Base-by-base conservation (phyloP, 805 yeast genomes). In the Zygotorulaspora florentina region DNA sequence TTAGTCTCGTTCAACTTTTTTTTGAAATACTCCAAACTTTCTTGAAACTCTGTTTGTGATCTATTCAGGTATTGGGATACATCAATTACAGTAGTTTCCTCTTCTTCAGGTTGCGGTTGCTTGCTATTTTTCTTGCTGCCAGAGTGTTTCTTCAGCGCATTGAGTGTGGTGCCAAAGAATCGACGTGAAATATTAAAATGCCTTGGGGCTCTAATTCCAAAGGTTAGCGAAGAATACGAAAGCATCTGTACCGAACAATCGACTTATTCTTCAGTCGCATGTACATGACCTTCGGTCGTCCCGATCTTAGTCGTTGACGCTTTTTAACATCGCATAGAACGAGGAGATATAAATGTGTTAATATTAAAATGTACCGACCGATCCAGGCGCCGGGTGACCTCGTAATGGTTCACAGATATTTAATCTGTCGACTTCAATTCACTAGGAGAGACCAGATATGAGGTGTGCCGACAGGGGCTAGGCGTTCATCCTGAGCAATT, bases 1-100 rank as follows among this genome's bases (percentile, higher is more conserved):
- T 80, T 85, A 37, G 80, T 68, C 50, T 83, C 88, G 39, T 75
- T 75, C 27, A 84, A 68, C 47, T 74, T 75, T 50, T 77, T 79
- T 41, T 74, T 68, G 59, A 81, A 84, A 33, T 66, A 61, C 1
- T 75, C 79, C 8, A 84, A 52, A 0, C 83, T 67, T 9, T 66
- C 63, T 26, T 75, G 69, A 56, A 79, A 83, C 40, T 70, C 39
- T 15, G 38, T 31, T 9, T 50, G 50, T n/a, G 57, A 56, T 20
- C 42, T 33, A 18, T 43, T 45, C 4, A 51, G 30, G 36, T 48
- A 54, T 34, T 49, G 40, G 16, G 42, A 46, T 2, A 54, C 35
- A 40, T 56, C 60, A 13, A 54, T 39, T 16, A 54, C 49, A 10
- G 48, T 52, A 13, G 47, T 43, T 10, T 41, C 50, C 13, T 43